Evolutionary conservation across 257 asterid species (phyloP).

Genomic region (Solanum peruvianum): DNA sequence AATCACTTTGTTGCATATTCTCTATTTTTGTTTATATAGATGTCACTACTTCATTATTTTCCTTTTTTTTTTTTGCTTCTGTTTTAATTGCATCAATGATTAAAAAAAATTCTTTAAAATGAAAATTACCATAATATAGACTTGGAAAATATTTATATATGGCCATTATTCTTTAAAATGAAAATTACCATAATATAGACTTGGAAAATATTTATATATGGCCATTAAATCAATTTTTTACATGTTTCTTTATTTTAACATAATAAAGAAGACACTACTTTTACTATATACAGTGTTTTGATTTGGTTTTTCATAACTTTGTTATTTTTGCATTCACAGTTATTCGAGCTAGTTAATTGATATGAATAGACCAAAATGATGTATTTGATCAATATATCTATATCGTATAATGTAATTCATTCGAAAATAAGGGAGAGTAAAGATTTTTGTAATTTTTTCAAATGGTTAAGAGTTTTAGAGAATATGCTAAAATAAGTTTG

Average conservation of each 20-base stretch:
- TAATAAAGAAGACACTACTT: neutral
- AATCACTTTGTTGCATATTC: too few relatives aligned
- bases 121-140: neutral
- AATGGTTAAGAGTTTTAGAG: neutral
- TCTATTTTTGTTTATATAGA: neutral
- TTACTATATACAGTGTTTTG: neutral
- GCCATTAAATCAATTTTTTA: neutral
- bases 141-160: neutral
- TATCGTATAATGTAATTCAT: too few relatives aligned
- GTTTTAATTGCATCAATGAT: neutral
- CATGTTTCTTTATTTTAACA: neutral
- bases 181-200: neutral
- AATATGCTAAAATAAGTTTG: too few relatives aligned
- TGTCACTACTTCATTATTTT: neutral
- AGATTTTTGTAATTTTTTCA: too few relatives aligned
- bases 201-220: neutral
- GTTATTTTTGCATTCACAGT: neutral
- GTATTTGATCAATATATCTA: too few relatives aligned
- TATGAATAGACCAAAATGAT: neutral
- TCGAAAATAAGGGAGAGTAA: neutral
- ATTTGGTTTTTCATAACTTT: neutral
- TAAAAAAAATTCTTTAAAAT: neutral
- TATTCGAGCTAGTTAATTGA: neutral
- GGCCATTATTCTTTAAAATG: too few relatives aligned
- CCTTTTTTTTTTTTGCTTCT: neutral